Evolutionary conservation across 1,284 basidiomycete genomes (phyloP), one percentile per base, ranked within the genome.

Genomic region (Puccinia triticina): DNA sequence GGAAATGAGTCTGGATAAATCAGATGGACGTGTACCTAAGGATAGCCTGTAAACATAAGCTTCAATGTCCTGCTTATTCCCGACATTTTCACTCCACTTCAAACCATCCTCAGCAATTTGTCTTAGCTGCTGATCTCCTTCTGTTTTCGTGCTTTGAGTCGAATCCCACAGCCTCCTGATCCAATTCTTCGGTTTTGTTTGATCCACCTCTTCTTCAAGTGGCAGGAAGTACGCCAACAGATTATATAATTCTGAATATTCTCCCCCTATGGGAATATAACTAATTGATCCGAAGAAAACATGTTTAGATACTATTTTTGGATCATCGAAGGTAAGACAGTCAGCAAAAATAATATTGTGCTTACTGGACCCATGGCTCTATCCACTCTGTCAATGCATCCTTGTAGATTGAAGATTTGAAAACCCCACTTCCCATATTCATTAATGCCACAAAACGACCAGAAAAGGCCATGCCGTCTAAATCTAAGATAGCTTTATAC

Each of bases 311-410:
- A 7, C 1, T 40, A 4, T 14, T 8, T 32, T 67, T 67, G 21
- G 29, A 7, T 32, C 48, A 37, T 55, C 23, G 18, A 2, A 11
- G 3, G 10, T 23, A 74, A 32, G 32, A 55, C 34, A 74, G 34
- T 29, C 64, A 40, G 29, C 10, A 8, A 34, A 26, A 34, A 53
- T 23, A 26, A 29, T 23, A 46, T 29, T 1, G 12, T 59, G 34
- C 72, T 75, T 57, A 82, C 79, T 82, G 79, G 29, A 82, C 79
- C 79, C 79, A 82, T 40, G 79, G 79, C 59, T 82, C 79, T 46
- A 82, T 82, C 79, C 79, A 82, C 14, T 82, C 79, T 7, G 79
- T 75, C 48, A 82, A 67, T 0, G 79, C 79, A 32, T 82, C 79
- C 26, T 40, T 50, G 53, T 72, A 82, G 50, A 82, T 75, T 18